These are phyloP conservation scores for Fraxinus sp. DNA, from an alignment of 305 asterid species.

Conservation along the genomic window DNA sequence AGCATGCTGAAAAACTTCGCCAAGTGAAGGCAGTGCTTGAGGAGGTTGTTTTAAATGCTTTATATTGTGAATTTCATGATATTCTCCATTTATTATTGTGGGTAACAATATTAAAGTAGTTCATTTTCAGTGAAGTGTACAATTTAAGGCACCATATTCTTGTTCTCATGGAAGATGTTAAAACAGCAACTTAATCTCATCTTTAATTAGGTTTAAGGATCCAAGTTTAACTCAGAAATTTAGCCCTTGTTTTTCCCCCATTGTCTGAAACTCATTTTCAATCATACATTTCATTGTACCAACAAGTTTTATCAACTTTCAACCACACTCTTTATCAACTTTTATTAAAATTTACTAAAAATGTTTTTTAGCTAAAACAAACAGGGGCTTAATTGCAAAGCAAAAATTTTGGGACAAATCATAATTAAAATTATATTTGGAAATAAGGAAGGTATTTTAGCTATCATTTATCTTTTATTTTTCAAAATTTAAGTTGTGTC, in stretches of 20 bases:
- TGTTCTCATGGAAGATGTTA: neutral
- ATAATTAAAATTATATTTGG: neutral
- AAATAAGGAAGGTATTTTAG: neutral
- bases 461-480: neutral
- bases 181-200: neutral
- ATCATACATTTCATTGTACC: neutral
- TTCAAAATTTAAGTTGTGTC: neutral
- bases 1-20: slow-evolving; percentile 99
- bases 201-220: neutral
- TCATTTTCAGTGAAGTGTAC: neutral
- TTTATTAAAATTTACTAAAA: too few species aligned
- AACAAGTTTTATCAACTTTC: neutral
- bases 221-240: neutral
- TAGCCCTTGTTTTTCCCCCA: neutral
- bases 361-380: neutral
- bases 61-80: neutral
- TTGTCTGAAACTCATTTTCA: neutral
- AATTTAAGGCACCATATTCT: neutral
- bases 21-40: slow-evolving; percentile 99
- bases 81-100: slow-evolving; percentile 12
- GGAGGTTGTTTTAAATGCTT: slow-evolving; percentile 61
- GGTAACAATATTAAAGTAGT: slow-evolving; percentile 7
- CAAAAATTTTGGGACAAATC: neutral
- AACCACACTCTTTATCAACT: neutral
- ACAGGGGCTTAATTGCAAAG: neutral